A percentile compares a stretch with the other conserved stretches of the same genome.
Evolutionary conservation across 1,284 basidiomycete species (phyloP).

Genomic region (Rhodotorula sp.): DNA sequence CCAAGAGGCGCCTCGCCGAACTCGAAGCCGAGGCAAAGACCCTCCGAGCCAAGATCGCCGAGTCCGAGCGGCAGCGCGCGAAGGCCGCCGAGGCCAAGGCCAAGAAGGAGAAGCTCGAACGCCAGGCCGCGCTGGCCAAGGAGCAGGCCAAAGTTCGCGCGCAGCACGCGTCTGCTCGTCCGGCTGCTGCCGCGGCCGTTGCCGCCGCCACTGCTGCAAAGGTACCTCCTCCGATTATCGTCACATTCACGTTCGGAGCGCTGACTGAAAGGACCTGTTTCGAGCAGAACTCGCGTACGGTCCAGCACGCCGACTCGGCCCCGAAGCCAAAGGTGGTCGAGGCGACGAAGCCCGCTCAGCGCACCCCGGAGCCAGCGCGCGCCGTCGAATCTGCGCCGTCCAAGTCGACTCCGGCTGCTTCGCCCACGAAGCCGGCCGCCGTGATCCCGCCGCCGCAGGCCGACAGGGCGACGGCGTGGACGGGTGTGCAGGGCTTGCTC

Average conservation of each 20-base stretch:
- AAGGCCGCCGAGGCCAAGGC: not conserved
- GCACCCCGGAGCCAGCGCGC: not conserved
- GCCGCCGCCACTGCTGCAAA: not conserved
- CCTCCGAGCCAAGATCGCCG: not conserved
- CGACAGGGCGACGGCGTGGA: conserved; percentile 42
- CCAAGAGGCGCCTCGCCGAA: not conserved
- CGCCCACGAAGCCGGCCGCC: not conserved
- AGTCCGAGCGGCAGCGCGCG: not conserved
- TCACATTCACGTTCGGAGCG: no score
- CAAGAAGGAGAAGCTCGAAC: not conserved
- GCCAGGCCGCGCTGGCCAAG: not conserved
- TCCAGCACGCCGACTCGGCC: no score
- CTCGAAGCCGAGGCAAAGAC: not conserved
- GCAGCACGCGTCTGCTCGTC: not conserved
- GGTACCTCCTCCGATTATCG: no score
- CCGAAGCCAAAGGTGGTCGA: not conserved
- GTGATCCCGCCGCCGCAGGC: conserved; percentile 32
- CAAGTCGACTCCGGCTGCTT: no score
- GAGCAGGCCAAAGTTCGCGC: not conserved
- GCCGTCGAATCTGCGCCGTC: not conserved
- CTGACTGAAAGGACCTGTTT: no score
- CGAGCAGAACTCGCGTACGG: no score
- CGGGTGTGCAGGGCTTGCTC: conserved; percentile 56
- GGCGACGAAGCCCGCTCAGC: not conserved
- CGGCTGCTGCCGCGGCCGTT: no score